phyloP scores from a whole-genome alignment of 2,329 filamentous ascomycete genomes.

The Orbilia javanica region DNA sequence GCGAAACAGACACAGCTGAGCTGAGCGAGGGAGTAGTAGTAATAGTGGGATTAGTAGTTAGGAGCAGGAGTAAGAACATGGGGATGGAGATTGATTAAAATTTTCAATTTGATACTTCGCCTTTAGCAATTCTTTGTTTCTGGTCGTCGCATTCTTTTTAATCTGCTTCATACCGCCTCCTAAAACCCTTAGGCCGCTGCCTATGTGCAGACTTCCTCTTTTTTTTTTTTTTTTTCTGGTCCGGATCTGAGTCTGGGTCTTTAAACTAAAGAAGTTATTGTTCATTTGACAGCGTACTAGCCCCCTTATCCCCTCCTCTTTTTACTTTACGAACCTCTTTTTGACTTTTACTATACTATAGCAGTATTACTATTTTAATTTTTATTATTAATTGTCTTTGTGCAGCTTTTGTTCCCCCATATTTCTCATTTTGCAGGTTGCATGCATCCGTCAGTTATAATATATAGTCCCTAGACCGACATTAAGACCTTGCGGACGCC shows the following conservation, averaged over 20 bases:
- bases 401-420: slow-evolving; percentile 8
- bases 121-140: slow-evolving; percentile 54
- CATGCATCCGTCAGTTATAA: background rate
- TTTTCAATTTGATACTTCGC: slow-evolving; percentile 54
- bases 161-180: slow-evolving; percentile 59
- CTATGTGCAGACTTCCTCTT: background rate
- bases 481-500: background rate
- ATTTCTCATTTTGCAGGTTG: background rate
- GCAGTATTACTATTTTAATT: slow-evolving; percentile 22
- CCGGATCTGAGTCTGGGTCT: background rate
- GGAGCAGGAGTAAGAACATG: slow-evolving; percentile 30
- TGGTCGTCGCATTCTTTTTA: slow-evolving; percentile 58
- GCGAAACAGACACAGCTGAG: slow-evolving; percentile 43
- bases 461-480: background rate
- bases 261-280: slow-evolving; percentile 33
- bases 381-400: slow-evolving; percentile 24
- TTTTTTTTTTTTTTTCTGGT: slow-evolving; percentile 33
- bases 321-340: slow-evolving; percentile 11
- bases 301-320: slow-evolving; percentile 17
- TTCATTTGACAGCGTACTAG: slow-evolving; percentile 16
- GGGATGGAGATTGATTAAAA: slow-evolving; percentile 54
- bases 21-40: background rate
- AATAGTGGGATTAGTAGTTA: too few relatives aligned
- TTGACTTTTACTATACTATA: slow-evolving; percentile 14
- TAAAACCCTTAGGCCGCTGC: slow-evolving; percentile 50